Conservation (phyloP, 2,329 filamentous ascomycete species). For the Penicillium freii region DNA sequence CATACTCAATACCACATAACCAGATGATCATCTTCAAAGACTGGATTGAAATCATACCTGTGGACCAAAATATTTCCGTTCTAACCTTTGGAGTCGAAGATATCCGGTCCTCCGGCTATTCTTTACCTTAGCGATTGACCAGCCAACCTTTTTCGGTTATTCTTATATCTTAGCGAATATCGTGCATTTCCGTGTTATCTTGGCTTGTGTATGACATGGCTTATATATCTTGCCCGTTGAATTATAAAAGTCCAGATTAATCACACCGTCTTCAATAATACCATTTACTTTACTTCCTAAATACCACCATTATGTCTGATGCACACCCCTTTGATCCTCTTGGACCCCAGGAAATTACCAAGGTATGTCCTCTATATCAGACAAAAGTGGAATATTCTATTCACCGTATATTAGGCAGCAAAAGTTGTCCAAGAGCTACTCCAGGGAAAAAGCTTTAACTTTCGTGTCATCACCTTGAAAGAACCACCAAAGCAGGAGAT, state of each 20-base stretch:
- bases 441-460: slow-evolving; percentile 38
- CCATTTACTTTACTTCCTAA: neutral
- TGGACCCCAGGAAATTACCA: slow-evolving; percentile 30
- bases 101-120: slow-evolving; percentile 18
- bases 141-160: slow-evolving; percentile 11
- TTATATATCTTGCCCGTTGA: neutral
- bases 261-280: neutral
- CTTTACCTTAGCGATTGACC: slow-evolving; percentile 26
- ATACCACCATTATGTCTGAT: slow-evolving; percentile 17
- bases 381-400: neutral
- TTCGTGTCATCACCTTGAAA: slow-evolving; percentile 51
- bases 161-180: slow-evolving; percentile 21
- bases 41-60: neutral
- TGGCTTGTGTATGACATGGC: neutral
- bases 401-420: slow-evolving; percentile 19
- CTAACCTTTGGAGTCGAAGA: slow-evolving; percentile 1
- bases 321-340: slow-evolving; percentile 35
- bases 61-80: neutral
- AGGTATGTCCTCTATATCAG: slow-evolving; percentile 15
- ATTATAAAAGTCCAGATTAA: neutral
- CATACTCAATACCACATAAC: neutral
- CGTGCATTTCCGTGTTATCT: neutral
- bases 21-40: neutral
- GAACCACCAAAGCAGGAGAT: slow-evolving; percentile 53
- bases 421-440: slow-evolving; percentile 37